phyloP scores from a whole-genome alignment of 1,284 basidiomycete genomes.

The Neolentinus lepideus region DNA sequence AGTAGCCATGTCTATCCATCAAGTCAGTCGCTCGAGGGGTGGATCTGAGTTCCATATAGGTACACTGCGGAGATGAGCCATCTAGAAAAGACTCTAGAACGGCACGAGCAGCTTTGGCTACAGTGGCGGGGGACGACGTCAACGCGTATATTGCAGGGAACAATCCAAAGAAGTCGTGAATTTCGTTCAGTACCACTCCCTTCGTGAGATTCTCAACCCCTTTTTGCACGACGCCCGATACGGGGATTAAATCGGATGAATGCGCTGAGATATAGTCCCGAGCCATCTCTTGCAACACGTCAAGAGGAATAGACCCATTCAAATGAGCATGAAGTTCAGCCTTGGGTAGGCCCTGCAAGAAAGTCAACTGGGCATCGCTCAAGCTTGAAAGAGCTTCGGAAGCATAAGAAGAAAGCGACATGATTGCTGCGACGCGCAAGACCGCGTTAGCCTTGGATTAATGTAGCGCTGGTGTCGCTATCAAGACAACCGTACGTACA shows the following conservation, averaged over 20 bases:
- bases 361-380: constrained; percentile 39
- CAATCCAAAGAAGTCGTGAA: constrained; percentile 65
- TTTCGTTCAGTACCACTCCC: constrained; percentile 44
- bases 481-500: too few species aligned
- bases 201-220: constrained; percentile 42
- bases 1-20: constrained; percentile 54
- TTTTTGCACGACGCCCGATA: constrained; percentile 26
- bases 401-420: constrained; percentile 15
- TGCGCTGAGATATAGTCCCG: constrained; percentile 24
- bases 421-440: not conserved
- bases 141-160: constrained; percentile 76
- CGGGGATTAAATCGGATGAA: constrained; percentile 2
- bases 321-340: constrained; percentile 81
- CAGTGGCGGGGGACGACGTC: constrained; percentile 47
- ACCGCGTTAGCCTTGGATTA: too few species aligned
- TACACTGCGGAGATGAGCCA: constrained; percentile 42
- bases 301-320: constrained; percentile 73
- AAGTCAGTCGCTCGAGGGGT: constrained; percentile 50
- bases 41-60: constrained; percentile 69
- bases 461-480: too few species aligned
- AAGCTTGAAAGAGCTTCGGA: constrained; percentile 46
- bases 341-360: constrained; percentile 60
- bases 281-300: constrained; percentile 59
- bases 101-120: constrained; percentile 48
- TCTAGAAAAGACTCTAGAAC: constrained; percentile 61